Percentiles rank a stretch among this genome's conserved stretches.
Conservation (phyloP, 2,329 filamentous ascomycete species). For the Colletotrichum somersetense region DNA sequence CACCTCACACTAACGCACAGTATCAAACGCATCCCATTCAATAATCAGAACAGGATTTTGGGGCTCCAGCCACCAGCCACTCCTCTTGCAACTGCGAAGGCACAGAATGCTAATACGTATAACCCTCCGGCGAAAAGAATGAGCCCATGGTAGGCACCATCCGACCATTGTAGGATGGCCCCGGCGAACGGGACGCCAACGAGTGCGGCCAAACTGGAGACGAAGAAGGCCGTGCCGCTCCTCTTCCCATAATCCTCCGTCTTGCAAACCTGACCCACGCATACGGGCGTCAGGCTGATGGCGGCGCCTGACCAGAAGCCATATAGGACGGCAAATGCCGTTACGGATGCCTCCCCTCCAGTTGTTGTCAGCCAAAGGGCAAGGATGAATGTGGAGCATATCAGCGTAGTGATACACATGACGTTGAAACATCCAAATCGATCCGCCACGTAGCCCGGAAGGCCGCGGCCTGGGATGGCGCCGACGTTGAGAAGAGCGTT, state of each 20-base stretch:
- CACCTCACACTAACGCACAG: neutral
- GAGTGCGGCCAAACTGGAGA: constrained; percentile 71
- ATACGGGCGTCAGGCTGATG: constrained; percentile 78
- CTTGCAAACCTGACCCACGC: constrained; percentile 76
- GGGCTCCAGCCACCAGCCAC: constrained; percentile 43
- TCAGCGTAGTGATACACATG: constrained; percentile 69
- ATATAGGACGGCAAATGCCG: constrained; percentile 74
- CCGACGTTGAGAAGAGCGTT: constrained; percentile 78
- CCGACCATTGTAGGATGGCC: constrained; percentile 59
- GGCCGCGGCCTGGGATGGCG: constrained; percentile 74
- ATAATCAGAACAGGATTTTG: neutral
- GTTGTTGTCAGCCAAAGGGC: constrained; percentile 72
- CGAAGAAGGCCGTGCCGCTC: constrained; percentile 77
- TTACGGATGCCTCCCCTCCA: constrained; percentile 60
- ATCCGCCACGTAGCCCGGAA: constrained; percentile 77
- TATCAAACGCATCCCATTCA: too few species aligned
- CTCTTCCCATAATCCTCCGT: constrained; percentile 78
- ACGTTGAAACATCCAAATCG: constrained; percentile 77
- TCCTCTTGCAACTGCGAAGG: constrained; percentile 43
- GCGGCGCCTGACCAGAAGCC: constrained; percentile 79
- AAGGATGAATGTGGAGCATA: constrained; percentile 60
- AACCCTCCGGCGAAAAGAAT: constrained; percentile 65
- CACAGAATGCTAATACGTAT: constrained; percentile 59
- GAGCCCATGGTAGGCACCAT: constrained; percentile 64
- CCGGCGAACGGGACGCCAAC: constrained; percentile 72